A percentile compares a stretch with the other conserved stretches of the same genome.
Evolutionary conservation across 176 grass and related monocot species (phyloP).

Genomic region (Tillandsia fasciculata): DNA sequence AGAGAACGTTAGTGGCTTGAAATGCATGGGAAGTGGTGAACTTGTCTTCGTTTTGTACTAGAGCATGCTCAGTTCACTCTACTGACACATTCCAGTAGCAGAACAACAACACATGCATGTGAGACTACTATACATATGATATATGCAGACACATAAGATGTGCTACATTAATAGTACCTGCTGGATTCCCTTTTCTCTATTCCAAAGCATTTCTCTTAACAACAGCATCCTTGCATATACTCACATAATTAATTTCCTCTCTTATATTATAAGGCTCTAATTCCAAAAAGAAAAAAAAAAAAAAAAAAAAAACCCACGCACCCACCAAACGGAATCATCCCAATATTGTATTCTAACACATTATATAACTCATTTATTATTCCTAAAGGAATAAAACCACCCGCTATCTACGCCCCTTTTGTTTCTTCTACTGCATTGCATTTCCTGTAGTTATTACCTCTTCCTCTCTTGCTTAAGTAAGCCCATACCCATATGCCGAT

Average conservation of each 20-base stretch:
- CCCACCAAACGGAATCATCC: background rate
- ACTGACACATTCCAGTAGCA: background rate
- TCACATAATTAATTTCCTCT: too few relatives aligned
- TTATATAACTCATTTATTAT: background rate
- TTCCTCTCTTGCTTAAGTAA: too few relatives aligned
- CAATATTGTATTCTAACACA: background rate
- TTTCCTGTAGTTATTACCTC: background rate
- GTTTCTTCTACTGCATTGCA: background rate
- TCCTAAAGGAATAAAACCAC: background rate
- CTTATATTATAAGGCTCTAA: too few relatives aligned
- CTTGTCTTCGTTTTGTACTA: background rate
- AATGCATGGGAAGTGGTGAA: background rate
- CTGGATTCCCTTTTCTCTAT: too few relatives aligned
- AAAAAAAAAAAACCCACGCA: too few relatives aligned
- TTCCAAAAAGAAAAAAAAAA: too few relatives aligned
- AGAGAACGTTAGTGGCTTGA: background rate
- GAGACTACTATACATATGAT: background rate
- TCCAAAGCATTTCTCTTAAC: too few relatives aligned
- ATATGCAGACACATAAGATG: background rate
- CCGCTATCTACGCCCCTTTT: background rate
- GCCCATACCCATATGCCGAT: too few relatives aligned
- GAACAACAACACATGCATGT: background rate
- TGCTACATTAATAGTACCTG: too few relatives aligned
- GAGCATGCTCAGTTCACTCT: background rate
- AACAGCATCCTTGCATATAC: too few relatives aligned